Base-by-base conservation (phyloP, 2,329 filamentous ascomycete species). In the Botrytis squamosa region DNA sequence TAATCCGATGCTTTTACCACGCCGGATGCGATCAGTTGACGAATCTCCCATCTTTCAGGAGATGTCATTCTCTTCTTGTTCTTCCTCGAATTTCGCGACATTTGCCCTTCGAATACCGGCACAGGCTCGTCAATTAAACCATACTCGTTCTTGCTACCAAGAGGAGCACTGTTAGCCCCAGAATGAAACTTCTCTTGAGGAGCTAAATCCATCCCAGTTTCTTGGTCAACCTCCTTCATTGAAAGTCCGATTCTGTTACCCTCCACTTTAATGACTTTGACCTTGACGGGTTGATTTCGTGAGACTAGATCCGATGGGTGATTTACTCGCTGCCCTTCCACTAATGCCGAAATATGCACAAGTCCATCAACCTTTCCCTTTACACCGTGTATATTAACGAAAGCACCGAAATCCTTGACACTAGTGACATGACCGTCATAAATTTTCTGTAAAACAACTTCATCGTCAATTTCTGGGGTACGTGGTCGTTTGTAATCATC, bases 171-270 rank as follows among this genome's bases (percentile, higher is more conserved):
- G 79, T 99, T 99, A 18, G 96, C 96, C 12, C 96, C 96, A 1
- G 95, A 96, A 44, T 92, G 91, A 79, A 98, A 89, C 65, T 92
- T 88, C 74, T 88, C 88, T 76, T 95, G 90, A 0, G 95, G 94
- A 44, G 91, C 89, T 57, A 97, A 84, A 80, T 99, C 96, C 80
- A 90, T 88, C 9, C 96, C 96, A 4, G 93, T 95, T 44, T 89
- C 88, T 82, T 99, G 96, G 78, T 99, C 95, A 25, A 98, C 95
- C 75, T 98, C 95, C 80, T 97, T 97, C 95, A 99, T 98, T 0
- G 95, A 97, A 9, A 99, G 84, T 0, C 94, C 95, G 79, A 98
- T 91, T 42, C 93, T 88, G 71, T 86, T 89, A 6, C 92, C 91
- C 80, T 98, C 93, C 71, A 97, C 91, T 80, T 93, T 97, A 79